phyloP scores from a whole-genome alignment of 2,329 filamentous ascomycete species.

The Exophiala alcalophila region DNA sequence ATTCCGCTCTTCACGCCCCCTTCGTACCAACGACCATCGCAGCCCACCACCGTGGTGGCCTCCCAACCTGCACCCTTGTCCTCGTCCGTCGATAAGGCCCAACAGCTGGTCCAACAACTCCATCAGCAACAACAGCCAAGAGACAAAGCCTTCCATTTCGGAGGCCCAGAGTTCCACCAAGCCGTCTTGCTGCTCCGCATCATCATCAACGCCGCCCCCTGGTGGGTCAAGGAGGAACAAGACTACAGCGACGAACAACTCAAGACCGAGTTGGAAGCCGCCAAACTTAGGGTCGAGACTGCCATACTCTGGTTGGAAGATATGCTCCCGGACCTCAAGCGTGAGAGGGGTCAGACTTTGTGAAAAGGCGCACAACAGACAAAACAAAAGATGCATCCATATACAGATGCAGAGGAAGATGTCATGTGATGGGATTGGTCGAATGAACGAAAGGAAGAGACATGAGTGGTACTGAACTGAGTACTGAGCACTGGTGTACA shows the following conservation, averaged over 20 bases:
- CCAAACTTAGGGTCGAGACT: conserved; percentile 12
- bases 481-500: no score
- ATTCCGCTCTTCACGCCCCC: no score
- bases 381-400: no score
- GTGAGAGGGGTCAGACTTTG: neutral
- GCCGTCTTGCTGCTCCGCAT: conserved; percentile 19
- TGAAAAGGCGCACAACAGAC: no score
- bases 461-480: no score
- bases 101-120: no score
- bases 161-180: conserved; percentile 17
- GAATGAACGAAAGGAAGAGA: no score
- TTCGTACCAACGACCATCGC: no score
- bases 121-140: no score
- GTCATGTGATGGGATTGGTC: no score
- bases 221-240: conserved; percentile 22
- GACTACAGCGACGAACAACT: conserved; percentile 9
- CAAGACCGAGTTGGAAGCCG: conserved; percentile 10
- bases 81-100: conserved; percentile 3
- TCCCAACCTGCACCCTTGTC: conserved; percentile 1
- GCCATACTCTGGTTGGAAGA: conserved; percentile 12
- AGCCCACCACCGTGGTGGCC: no score
- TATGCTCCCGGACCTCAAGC: conserved; percentile 6
- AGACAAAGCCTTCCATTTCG: conserved; percentile 18
- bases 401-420: no score
- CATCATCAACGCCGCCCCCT: conserved; percentile 24